A percentile compares a stretch with the other conserved stretches of the same genome.
Evolutionary conservation across 2,329 filamentous ascomycete genomes (phyloP).

Genomic region (Calonectria henricotiae): DNA sequence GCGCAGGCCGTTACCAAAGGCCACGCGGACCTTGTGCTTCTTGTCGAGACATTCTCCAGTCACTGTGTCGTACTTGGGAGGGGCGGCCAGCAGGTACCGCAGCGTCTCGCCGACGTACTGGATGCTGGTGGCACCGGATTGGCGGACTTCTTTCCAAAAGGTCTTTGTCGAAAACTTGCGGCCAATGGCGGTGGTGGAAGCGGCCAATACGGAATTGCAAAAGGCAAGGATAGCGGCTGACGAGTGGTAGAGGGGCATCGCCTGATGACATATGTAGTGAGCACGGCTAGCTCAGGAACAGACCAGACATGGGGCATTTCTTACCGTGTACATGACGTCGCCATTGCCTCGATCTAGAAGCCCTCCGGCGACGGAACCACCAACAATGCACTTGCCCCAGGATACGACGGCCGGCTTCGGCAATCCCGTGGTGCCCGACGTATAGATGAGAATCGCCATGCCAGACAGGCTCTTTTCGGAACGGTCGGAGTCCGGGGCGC

Average conservation of each 20-base stretch:
- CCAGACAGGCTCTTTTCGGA: slow-evolving; percentile 67
- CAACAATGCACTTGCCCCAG: slow-evolving; percentile 77
- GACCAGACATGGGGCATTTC: slow-evolving; percentile 39
- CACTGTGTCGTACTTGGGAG: slow-evolving; percentile 73
- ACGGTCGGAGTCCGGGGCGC: slow-evolving; percentile 73
- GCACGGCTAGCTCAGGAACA: background rate
- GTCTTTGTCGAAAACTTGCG: slow-evolving; percentile 83
- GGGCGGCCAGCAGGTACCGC: slow-evolving; percentile 82
- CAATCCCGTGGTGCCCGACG: slow-evolving; percentile 87
- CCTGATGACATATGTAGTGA: slow-evolving; percentile 62
- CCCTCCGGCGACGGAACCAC: slow-evolving; percentile 55
- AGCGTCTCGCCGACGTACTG: slow-evolving; percentile 93
- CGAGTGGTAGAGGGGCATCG: slow-evolving; percentile 92
- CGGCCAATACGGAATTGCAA: slow-evolving; percentile 71
- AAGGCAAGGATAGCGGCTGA: slow-evolving; percentile 83
- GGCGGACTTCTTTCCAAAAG: slow-evolving; percentile 85
- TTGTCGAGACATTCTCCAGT: slow-evolving; percentile 81
- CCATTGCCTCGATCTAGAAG: slow-evolving; percentile 73
- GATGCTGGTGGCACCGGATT: slow-evolving; percentile 80
- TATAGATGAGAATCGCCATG: slow-evolving; percentile 85
- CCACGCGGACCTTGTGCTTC: slow-evolving; percentile 80
- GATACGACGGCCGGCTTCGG: slow-evolving; percentile 85
- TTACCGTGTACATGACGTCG: slow-evolving; percentile 84
- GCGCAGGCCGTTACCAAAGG: slow-evolving; percentile 88
- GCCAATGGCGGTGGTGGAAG: slow-evolving; percentile 80